These are phyloP conservation scores for Diaporthe longicolla DNA, from an alignment of 2,329 filamentous ascomycete genomes.

Conservation along the genomic window DNA sequence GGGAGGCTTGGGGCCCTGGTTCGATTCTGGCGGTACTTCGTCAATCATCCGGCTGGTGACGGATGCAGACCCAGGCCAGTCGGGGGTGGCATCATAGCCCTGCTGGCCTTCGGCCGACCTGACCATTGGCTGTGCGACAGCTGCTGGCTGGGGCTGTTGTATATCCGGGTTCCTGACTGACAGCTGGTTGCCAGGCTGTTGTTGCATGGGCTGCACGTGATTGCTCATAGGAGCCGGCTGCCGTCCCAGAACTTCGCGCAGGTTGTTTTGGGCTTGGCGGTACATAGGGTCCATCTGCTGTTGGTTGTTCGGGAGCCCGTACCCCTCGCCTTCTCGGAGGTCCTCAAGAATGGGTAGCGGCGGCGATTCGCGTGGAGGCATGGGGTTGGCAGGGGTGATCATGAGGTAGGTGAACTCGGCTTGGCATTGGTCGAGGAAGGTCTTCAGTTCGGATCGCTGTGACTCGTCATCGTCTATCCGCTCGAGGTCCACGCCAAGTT, in stretches of 20 bases:
- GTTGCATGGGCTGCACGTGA: conserved; percentile 60
- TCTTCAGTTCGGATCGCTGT: conserved; percentile 68
- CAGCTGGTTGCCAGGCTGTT: conserved; percentile 49
- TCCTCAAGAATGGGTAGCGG: conserved; percentile 72
- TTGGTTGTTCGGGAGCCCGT: conserved; percentile 60
- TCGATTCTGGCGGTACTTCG: conserved; percentile 49
- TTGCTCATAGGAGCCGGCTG: conserved; percentile 64
- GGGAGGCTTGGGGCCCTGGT: conserved; percentile 57
- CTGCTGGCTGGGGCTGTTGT: conserved; percentile 54
- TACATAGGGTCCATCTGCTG: conserved; percentile 52
- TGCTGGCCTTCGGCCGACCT: conserved; percentile 38
- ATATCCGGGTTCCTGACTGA: conserved; percentile 48
- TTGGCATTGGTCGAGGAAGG: conserved; percentile 75
- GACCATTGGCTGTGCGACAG: conserved; percentile 54
- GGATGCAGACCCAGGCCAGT: conserved; percentile 52
- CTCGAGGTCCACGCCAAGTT: conserved; percentile 62
- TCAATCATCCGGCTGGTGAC: conserved; percentile 45
- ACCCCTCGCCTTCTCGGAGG: conserved; percentile 67
- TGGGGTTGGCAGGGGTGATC: conserved; percentile 76
- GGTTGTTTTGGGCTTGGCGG: conserved; percentile 35
- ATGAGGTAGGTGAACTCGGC: conserved; percentile 78
- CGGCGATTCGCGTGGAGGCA: conserved; percentile 74
- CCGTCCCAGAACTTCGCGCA: conserved; percentile 39
- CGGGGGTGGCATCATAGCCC: conserved; percentile 51
- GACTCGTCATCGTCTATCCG: conserved; percentile 64